phyloP scores from a whole-genome alignment of 2,329 filamentous ascomycete genomes.

The Stemphylium beticola region DNA sequence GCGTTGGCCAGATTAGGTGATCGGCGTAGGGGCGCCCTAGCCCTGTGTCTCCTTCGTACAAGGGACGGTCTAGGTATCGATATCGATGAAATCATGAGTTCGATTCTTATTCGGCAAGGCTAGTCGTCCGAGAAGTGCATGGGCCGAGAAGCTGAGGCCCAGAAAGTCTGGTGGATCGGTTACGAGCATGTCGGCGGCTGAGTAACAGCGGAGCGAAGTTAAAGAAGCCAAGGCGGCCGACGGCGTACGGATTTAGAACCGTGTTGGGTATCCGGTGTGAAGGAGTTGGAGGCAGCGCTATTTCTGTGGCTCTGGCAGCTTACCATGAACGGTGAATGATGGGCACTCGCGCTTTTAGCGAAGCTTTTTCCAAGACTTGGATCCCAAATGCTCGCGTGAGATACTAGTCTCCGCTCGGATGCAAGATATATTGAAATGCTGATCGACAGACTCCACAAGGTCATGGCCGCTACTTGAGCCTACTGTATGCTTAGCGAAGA shows the following conservation, averaged over 20 bases:
- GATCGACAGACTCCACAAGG: slow-evolving; percentile 7
- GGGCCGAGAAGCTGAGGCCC: slow-evolving; percentile 18
- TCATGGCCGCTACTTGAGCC: slow-evolving; percentile 3
- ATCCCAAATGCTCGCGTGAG: slow-evolving; percentile 9
- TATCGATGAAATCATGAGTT: background rate
- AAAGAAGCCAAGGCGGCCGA: slow-evolving; percentile 9
- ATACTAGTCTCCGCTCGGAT: slow-evolving; percentile 4
- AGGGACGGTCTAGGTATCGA: background rate
- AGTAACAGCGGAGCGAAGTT: slow-evolving; percentile 12
- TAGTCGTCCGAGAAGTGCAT: background rate
- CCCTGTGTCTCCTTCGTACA: background rate
- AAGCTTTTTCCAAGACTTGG: background rate
- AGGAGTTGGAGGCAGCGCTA: background rate
- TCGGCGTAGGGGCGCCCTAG: slow-evolving; percentile 1
- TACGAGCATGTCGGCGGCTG: slow-evolving; percentile 23
- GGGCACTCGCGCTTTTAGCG: slow-evolving; percentile 1
- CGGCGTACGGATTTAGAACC: slow-evolving; percentile 6
- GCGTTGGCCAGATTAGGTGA: slow-evolving; percentile 2
- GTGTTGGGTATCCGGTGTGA: background rate
- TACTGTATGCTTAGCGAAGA: slow-evolving; percentile 4
- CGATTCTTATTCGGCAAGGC: background rate
- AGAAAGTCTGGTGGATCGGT: slow-evolving; percentile 4
- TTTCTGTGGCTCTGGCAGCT: slow-evolving; percentile 1
- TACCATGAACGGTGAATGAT: slow-evolving; percentile 11
- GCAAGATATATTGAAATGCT: slow-evolving; percentile 19